A percentile compares a stretch with the other conserved stretches of the same genome.
These are phyloP conservation scores for Rhizopus delemar DNA, from an alignment of 371 early-diverging fungal genomes.

Conservation along the genomic window DNA sequence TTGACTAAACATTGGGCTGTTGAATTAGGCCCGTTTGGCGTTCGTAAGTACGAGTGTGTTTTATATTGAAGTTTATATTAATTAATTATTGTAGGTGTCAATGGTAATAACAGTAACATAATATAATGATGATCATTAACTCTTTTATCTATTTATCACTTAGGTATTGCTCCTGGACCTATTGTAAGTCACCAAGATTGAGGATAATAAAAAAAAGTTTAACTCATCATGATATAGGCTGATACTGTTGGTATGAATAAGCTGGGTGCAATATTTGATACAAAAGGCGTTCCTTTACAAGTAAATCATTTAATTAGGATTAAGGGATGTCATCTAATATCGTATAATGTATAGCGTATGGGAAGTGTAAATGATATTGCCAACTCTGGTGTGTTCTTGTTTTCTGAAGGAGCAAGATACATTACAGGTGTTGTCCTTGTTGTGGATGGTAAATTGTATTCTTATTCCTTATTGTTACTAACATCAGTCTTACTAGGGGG, in stretches of 20 bases:
- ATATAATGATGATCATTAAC: neutral
- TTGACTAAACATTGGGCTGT: conserved; percentile 58
- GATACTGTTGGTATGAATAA: conserved; percentile 40
- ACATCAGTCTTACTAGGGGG: conserved; percentile 8
- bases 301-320: conserved; percentile 17
- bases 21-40: conserved; percentile 52
- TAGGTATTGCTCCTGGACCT: conserved; percentile 53
- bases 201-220: neutral
- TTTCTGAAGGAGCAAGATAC: conserved; percentile 63
- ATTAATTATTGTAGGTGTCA: conserved; percentile 20
- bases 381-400: conserved; percentile 70
- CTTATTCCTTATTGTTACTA: neutral
- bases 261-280: conserved; percentile 30
- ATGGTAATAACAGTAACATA: conserved; percentile 17
- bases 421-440: conserved; percentile 65
- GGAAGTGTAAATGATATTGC: conserved; percentile 72
- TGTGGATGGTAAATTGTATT: conserved; percentile 63
- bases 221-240: conserved; percentile 10
- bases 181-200: conserved; percentile 28
- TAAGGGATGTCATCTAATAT: neutral
- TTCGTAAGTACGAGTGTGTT: conserved; percentile 31
- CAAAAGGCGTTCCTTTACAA: conserved; percentile 30
- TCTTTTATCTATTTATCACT: neutral
- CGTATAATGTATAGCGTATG: conserved; percentile 29
- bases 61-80: neutral